Base-by-base conservation (phyloP, 495 filamentous ascomycete genomes). In the Tuber brumale region DNA sequence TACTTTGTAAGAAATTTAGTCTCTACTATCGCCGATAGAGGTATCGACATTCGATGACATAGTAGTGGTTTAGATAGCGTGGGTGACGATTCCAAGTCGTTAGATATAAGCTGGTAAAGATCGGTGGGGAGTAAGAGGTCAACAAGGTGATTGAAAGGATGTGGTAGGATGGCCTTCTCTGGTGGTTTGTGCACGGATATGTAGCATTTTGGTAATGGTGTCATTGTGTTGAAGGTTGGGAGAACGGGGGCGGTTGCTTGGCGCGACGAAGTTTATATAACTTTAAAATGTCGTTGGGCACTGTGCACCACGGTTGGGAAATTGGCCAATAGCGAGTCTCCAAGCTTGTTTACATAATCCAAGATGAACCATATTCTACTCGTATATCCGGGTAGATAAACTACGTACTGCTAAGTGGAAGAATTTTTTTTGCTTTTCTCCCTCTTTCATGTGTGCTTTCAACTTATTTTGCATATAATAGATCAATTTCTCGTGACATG, bases 1-100 rank as follows among this genome's bases (percentile, higher is more conserved):
- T 97, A 95, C 72, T 89, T 86, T 69, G 90, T 92, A 83, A 97
- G 95, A 80, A 99, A 99, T 0, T 91, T 90, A 8, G 89, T 88
- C 61, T 92, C 88, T 9, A 99, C 79, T 1, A 97, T 81, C 69
- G 90, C 88, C 21, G 86, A 87, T 39, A 97, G 87, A 19, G 90
- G 88, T 89, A 97, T 91, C 74, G 90, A 88, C 10, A 98, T 90
- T 70, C 88, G 87, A 69, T 89, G 87, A 86, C 91, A 97, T 71
- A 82, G 83, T 46, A 87, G 82, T 21, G 83, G 85, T 35, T 81
- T 81, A 9, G 87, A 71, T 66, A 82, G 72, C 37, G 70, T 12
- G 12, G 87, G 85, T 7, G 78, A 82, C 21, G 81, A 82, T n/a
- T 72, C 79, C 10, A 97, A 81, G 73, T 88, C 86, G 48, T 85